Percentiles rank a stretch among this genome's conserved stretches.
These are phyloP conservation scores for Ensete ventricosum DNA, from an alignment of 176 grass and related monocot species.

Conservation along the genomic window DNA sequence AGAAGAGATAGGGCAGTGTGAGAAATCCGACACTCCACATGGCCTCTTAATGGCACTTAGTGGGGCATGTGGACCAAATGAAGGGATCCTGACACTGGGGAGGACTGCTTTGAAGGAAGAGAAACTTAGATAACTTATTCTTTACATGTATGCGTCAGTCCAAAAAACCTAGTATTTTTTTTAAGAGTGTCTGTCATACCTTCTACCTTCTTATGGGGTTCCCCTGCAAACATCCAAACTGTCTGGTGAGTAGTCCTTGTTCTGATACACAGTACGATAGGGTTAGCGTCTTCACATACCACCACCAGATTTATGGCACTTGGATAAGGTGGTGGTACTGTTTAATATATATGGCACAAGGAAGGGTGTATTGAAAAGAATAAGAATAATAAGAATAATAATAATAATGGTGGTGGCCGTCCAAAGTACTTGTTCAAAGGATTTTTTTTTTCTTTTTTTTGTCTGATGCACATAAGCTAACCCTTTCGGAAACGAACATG, in stretches of 20 bases:
- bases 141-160: too few species aligned
- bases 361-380: not conserved
- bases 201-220: not conserved
- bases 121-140: not conserved
- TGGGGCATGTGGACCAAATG: not conserved
- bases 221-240: not conserved
- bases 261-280: too few species aligned
- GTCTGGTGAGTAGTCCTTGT: not conserved
- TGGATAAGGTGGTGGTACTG: not conserved
- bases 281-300: too few species aligned
- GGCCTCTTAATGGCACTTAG: conserved; percentile 13
- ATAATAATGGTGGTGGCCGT: not conserved
- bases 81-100: not conserved
- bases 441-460: not conserved
- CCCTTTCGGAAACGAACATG: not conserved
- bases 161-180: not conserved
- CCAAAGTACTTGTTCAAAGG: not conserved
- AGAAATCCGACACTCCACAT: conserved; percentile 6
- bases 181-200: not conserved
- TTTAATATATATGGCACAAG: not conserved
- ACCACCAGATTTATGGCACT: too few species aligned
- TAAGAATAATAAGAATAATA: not conserved
- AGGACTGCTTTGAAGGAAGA: not conserved
- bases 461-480: not conserved
- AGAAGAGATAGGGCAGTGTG: not conserved